A percentile compares a stretch with the other conserved stretches of the same genome.
Evolutionary conservation across 306 rosid species (phyloP).

Genomic region (Hippophae rhamnoides): DNA sequence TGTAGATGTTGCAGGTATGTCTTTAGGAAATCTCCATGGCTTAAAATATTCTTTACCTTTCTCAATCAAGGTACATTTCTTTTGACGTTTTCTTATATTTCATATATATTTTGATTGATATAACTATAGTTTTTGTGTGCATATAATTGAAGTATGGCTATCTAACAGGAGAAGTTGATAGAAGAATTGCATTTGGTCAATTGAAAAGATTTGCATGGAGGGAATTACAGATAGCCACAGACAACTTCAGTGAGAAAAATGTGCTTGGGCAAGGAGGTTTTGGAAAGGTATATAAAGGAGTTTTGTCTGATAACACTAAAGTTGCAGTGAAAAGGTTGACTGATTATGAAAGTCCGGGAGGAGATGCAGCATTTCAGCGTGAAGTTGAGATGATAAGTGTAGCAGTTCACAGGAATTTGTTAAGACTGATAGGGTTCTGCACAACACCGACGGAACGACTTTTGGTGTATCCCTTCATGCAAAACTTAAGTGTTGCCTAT

Average conservation of each 20-base stretch:
- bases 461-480: conserved; percentile 93
- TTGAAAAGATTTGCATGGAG: conserved; percentile 85
- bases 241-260: conserved; percentile 78
- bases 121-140: too few species aligned
- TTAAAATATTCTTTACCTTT: too few species aligned
- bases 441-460: conserved; percentile 94
- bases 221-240: conserved; percentile 88
- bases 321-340: conserved; percentile 93
- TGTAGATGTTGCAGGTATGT: conserved; percentile 94
- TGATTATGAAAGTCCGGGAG: conserved; percentile 93
- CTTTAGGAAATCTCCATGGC: background rate
- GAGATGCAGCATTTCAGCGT: conserved; percentile 93
- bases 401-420: conserved; percentile 82
- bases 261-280: conserved; percentile 99
- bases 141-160: too few species aligned
- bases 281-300: conserved; percentile 97
- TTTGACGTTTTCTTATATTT: too few species aligned
- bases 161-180: conserved; percentile 76
- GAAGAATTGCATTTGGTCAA: conserved; percentile 94
- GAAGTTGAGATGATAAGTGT: conserved; percentile 99
- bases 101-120: too few species aligned
- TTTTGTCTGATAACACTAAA: conserved; percentile 73
- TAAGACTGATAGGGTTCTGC: conserved; percentile 85
- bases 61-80: too few species aligned
- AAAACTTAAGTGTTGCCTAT: conserved; percentile 91